Percentiles rank a stretch among this genome's conserved stretches.
These are phyloP conservation scores for Raphanus raphanistrum DNA, from an alignment of 345 rosid species.

Conservation along the genomic window DNA sequence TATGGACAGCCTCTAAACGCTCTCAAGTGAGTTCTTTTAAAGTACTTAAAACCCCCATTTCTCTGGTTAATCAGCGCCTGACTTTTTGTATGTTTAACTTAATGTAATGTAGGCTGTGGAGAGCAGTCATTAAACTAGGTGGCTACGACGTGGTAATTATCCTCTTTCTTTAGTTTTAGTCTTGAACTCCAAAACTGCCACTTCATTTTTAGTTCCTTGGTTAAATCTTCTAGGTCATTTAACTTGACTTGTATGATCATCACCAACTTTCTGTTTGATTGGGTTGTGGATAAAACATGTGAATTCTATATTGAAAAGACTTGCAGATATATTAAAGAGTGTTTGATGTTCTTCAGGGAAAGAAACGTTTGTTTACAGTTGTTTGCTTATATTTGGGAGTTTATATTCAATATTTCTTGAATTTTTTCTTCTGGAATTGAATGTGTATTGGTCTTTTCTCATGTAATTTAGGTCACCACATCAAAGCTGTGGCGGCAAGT, in stretches of 20 bases:
- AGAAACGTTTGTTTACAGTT: constrained; percentile 4
- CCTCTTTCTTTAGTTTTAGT: constrained; percentile 8
- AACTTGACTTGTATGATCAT: not conserved
- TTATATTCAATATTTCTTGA: not conserved
- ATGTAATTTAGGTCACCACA: constrained; percentile 70
- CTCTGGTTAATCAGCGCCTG: constrained; percentile 21
- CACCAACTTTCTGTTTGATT: not conserved
- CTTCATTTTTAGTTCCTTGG: constrained; percentile 12
- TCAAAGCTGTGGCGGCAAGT: constrained; percentile 83
- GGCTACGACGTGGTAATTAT: constrained; percentile 84
- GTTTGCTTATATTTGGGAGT: constrained; percentile 8
- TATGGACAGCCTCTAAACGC: constrained; percentile 72
- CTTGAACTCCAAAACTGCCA: not conserved
- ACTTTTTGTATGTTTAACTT: constrained; percentile 17
- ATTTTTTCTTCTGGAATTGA: constrained; percentile 5
- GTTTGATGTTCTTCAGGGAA: constrained; percentile 13
- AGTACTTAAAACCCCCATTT: not conserved
- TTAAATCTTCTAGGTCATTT: constrained; percentile 17
- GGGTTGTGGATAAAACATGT: constrained; percentile 4
- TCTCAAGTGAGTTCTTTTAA: constrained; percentile 57
- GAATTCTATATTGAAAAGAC: constrained; percentile 16
- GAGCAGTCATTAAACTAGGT: constrained; percentile 74
- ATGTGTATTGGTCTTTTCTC: constrained; percentile 12
- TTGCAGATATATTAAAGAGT: constrained; percentile 9
- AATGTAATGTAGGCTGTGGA: constrained; percentile 64